A percentile compares a stretch with the other conserved stretches of the same genome.
These are phyloP conservation scores for Tephrocybe sp. DNA, from an alignment of 768 basidiomycete genomes.

Conservation along the genomic window DNA sequence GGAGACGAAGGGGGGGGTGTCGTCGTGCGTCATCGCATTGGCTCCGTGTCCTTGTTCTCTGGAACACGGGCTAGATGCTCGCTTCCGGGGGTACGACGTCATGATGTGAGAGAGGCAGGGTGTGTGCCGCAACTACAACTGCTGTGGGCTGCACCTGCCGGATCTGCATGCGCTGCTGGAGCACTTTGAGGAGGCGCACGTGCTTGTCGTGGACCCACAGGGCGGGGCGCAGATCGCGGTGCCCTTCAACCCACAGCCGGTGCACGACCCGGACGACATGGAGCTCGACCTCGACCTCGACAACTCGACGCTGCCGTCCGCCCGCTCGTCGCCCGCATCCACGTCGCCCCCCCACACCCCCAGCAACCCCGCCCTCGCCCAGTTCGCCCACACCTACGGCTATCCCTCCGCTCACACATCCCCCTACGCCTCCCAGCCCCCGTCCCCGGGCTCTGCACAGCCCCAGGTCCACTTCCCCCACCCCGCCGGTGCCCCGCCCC, in stretches of 20 bases:
- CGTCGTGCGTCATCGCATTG: too few relatives aligned
- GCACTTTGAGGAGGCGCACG: conserved; percentile 90
- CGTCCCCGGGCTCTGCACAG: conserved; percentile 48
- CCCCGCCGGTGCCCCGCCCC: conserved; percentile 12
- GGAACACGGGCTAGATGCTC: too few relatives aligned
- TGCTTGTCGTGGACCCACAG: conserved; percentile 61
- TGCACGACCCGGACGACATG: conserved; percentile 74
- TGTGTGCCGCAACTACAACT: conserved; percentile 88
- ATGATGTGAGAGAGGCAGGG: too few relatives aligned
- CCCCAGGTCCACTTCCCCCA: conserved; percentile 21
- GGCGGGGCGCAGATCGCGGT: conserved; percentile 41
- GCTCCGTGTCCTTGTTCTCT: too few relatives aligned
- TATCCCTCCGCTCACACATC: conserved; percentile 21
- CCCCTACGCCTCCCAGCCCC: conserved; percentile 39
- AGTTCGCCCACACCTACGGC: conserved; percentile 29
- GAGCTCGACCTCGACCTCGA: conserved; percentile 70
- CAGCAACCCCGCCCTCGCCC: conserved; percentile 30
- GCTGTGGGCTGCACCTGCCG: conserved; percentile 74
- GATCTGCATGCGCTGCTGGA: conserved; percentile 85
- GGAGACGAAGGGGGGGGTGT: too few relatives aligned
- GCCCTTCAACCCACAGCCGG: conserved; percentile 43
- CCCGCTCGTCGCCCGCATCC: conserved; percentile 42
- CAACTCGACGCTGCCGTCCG: conserved; percentile 26
- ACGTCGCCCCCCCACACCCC: conserved; percentile 51
- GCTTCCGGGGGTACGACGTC: too few relatives aligned